Evolutionary conservation across 345 rosid species (phyloP).

Genomic region (Hevea brasiliensis): DNA sequence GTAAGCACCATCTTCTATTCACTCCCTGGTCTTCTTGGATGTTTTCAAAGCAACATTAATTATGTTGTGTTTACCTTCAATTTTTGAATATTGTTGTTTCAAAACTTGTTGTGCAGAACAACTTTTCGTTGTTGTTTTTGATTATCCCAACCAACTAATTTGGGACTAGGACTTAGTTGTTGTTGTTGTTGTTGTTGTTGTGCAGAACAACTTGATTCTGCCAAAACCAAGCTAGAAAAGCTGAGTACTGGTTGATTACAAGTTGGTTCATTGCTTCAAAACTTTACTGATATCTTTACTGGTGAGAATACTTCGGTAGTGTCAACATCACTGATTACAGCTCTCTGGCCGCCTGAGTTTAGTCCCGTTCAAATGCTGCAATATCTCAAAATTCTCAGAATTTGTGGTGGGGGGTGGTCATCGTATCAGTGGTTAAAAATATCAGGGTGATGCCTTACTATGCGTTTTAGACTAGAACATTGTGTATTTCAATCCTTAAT

Average conservation of each 20-base stretch:
- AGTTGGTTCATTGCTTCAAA: not conserved
- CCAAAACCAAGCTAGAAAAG: conserved; percentile 46
- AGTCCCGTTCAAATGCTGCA: not conserved
- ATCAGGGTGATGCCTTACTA: too few relatives aligned
- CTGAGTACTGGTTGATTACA: conserved; percentile 21
- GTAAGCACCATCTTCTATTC: conserved; percentile 27
- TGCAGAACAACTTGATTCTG: conserved; percentile 50
- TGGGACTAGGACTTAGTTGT: too few relatives aligned
- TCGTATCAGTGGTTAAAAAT: too few relatives aligned
- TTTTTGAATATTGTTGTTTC: too few relatives aligned
- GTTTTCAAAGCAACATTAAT: not conserved
- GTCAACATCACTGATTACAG: not conserved
- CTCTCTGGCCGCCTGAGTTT: not conserved
- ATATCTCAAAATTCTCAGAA: not conserved
- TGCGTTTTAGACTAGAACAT: too few relatives aligned
- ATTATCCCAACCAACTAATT: too few relatives aligned
- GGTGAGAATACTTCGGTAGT: not conserved
- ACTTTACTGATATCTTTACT: not conserved
- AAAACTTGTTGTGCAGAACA: too few relatives aligned
- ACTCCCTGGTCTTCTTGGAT: not conserved
- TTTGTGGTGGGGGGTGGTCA: not conserved
- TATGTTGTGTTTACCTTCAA: not conserved
- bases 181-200: too few relatives aligned
- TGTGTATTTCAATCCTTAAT: too few relatives aligned
- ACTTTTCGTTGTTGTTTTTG: too few relatives aligned